Evolutionary conservation across 139 green algal genomes (phyloP).

Genomic region (Nannochloris sp.): DNA sequence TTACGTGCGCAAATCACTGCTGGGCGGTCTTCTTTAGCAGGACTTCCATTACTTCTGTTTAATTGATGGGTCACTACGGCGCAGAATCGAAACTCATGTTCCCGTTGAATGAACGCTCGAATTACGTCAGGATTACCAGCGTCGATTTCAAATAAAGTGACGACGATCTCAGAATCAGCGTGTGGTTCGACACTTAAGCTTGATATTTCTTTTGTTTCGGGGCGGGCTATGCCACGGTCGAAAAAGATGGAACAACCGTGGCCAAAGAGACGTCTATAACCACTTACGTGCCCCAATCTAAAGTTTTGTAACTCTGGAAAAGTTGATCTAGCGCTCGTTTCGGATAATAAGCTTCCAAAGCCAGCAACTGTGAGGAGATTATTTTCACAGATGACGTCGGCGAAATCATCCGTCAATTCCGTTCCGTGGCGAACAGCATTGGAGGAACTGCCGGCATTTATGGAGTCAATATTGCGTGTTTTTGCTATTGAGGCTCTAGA

Average conservation of each 20-base stretch:
- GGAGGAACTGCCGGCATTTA: too few relatives aligned
- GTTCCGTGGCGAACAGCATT: slow-evolving; percentile 16
- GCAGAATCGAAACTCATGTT: slow-evolving; percentile 87
- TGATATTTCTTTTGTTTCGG: slow-evolving; percentile 63
- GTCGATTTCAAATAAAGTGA: slow-evolving; percentile 67
- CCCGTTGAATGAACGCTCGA: slow-evolving; percentile 68
- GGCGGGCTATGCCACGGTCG: slow-evolving; percentile 64
- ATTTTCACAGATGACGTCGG: slow-evolving; percentile 25
- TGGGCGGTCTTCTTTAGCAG: not conserved
- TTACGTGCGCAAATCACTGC: slow-evolving; percentile 63
- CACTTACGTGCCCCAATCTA: slow-evolving; percentile 34
- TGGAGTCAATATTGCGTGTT: too few relatives aligned
- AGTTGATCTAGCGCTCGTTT: slow-evolving; percentile 53
- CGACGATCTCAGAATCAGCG: slow-evolving; percentile 38
- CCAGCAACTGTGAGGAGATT: slow-evolving; percentile 64
- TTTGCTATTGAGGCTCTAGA: too few relatives aligned
- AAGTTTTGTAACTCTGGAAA: slow-evolving; percentile 81
- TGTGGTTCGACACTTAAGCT: slow-evolving; percentile 57
- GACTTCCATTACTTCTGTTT: too few relatives aligned
- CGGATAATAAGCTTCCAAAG: slow-evolving; percentile 68
- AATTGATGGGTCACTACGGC: slow-evolving; percentile 42
- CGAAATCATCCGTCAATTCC: slow-evolving; percentile 46
- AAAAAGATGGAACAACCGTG: slow-evolving; percentile 81
- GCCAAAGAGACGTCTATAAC: slow-evolving; percentile 79
- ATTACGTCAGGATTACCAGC: slow-evolving; percentile 24